A percentile compares a stretch with the other conserved stretches of the same genome.
Evolutionary conservation across 202 grass and related monocot species (phyloP).

Genomic region (Digitaria exilis): DNA sequence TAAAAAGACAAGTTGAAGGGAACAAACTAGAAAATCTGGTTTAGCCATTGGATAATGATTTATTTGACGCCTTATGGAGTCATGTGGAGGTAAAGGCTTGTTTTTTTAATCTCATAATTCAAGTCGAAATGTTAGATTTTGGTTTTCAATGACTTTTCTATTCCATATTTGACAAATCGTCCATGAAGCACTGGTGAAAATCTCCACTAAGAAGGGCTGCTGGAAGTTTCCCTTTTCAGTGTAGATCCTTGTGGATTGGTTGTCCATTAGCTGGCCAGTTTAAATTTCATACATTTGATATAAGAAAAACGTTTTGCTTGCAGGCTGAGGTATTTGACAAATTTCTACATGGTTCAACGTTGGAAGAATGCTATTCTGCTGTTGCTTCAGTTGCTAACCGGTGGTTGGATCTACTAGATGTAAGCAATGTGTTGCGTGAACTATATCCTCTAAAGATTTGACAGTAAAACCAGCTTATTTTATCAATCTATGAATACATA

Average conservation of each 20-base stretch:
- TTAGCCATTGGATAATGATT: background rate
- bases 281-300: constrained; percentile 28
- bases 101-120: background rate
- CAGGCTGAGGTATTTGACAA: constrained; percentile 98
- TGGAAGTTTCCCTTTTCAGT: background rate
- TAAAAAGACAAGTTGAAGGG: background rate
- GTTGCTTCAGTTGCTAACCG: constrained; percentile 96
- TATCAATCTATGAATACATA: constrained; percentile 36
- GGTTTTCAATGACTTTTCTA: background rate
- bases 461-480: constrained; percentile 20
- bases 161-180: background rate
- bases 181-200: background rate
- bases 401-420: constrained; percentile 94
- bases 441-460: constrained; percentile 9
- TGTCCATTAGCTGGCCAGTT: constrained; percentile 10
- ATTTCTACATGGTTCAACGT: constrained; percentile 94
- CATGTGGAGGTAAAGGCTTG: background rate
- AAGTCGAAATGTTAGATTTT: background rate
- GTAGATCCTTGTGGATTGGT: background rate
- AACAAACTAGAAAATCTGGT: background rate
- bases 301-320: constrained; percentile 7
- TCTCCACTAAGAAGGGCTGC: background rate
- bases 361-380: constrained; percentile 96
- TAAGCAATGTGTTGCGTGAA: constrained; percentile 56
- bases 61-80: background rate